Evolutionary conservation across 768 basidiomycete genomes (phyloP).

Genomic region (Podaxis rugospora): DNA sequence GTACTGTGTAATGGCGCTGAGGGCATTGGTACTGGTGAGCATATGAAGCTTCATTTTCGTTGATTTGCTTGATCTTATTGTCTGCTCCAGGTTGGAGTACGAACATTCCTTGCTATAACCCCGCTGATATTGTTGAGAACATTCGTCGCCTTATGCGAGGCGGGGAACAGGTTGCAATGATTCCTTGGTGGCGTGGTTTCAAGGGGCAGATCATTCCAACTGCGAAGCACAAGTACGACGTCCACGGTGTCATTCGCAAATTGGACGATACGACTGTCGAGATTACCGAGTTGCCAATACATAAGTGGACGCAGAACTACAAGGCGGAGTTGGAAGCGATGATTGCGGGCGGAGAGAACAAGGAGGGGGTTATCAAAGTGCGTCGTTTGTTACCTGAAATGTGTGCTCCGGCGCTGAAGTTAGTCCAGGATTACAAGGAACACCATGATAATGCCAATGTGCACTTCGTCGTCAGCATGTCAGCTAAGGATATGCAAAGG

Average conservation of each 20-base stretch:
- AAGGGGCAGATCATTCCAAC: constrained; percentile 79
- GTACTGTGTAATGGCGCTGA: constrained; percentile 92
- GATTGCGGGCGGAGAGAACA: constrained; percentile 51
- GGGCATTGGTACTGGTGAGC: constrained; percentile 91
- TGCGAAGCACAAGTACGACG: constrained; percentile 83
- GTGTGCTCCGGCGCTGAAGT: background rate
- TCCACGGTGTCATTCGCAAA: constrained; percentile 70
- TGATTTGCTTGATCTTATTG: background rate
- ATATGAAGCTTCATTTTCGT: background rate
- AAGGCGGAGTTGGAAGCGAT: constrained; percentile 89
- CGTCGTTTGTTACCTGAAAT: constrained; percentile 3
- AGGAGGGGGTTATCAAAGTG: constrained; percentile 71
- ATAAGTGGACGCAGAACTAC: constrained; percentile 91
- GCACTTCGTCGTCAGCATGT: constrained; percentile 83
- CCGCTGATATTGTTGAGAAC: constrained; percentile 84
- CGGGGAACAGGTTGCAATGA: constrained; percentile 81
- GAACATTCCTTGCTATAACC: constrained; percentile 87
- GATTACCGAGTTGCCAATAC: constrained; percentile 92
- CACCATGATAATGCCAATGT: constrained; percentile 92
- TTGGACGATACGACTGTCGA: constrained; percentile 86
- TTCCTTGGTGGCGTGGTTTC: constrained; percentile 98
- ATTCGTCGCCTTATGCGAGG: constrained; percentile 81
- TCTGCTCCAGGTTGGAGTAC: constrained; percentile 84
- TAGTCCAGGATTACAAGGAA: constrained; percentile 87
- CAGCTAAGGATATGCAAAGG: constrained; percentile 73